Base-by-base conservation (phyloP, 2,329 filamentous ascomycete genomes). In the Daldinia sp. region DNA sequence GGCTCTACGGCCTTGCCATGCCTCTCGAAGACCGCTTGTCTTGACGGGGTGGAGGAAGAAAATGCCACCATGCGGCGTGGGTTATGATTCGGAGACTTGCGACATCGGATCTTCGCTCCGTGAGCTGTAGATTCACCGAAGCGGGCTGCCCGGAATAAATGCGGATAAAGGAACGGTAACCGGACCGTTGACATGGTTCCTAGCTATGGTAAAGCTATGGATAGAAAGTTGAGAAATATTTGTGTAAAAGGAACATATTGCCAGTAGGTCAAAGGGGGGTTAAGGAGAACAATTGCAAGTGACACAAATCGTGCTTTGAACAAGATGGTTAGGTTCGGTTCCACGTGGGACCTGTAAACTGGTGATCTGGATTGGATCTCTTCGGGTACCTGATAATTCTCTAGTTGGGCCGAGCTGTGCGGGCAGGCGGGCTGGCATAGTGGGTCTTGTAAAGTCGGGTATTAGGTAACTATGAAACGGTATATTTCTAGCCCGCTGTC, bases 111-210 rank as follows among this genome's bases (percentile, higher is more conserved):
- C 60, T 84, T 79, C 13, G 82, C 79, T 73, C 81, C 77, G 72
- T 82, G 80, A 70, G 81, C 44, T 78, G 82, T 77, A 80, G 82
- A 77, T 79, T 88, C 76, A 79, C 79, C 75, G 69, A 77, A 73
- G 70, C 85, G 83, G 70, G 85, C 78, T 15, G 85, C 82, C 61
- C 89, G 88, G 78, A 90, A 87, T 61, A 92, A 79, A 72, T 89
- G 88, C 51, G 91, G 90, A 73, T 92, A 92, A 18, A 93, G 82
- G 75, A 92, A 92, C 15, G 88, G 87, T 67, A 93, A 82, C 74
- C 90, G 85, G 67, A 83, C 82, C 26, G 86, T 84, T 70, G 89
- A 85, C 88, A 93, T 93, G 68, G 74, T 78, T 4, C 64, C 53
- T 65, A 64, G 60, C 59, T 64, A 12, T 44, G 13, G 41, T 26